Evolutionary conservation across 495 filamentous ascomycete genomes (phyloP).

Genomic region (Copromyces sp.): DNA sequence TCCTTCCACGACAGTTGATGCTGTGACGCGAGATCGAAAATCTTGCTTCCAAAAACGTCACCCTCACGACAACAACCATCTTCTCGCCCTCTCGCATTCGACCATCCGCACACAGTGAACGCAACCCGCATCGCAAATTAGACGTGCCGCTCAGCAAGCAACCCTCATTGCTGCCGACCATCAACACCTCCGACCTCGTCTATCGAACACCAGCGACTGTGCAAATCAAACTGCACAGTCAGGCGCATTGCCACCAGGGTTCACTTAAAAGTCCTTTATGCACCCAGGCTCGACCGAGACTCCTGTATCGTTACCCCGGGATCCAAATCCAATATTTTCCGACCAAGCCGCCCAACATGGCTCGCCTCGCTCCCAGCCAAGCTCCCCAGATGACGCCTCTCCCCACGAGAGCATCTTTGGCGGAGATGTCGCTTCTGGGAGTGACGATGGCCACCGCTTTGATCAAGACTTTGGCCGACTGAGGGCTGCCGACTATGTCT

Average conservation of each 20-base stretch:
- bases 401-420: constrained; percentile 16
- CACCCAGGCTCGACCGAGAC: constrained; percentile 65
- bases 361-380: constrained; percentile 43
- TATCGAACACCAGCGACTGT: constrained; percentile 20
- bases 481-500: constrained; percentile 22
- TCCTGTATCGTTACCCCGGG: constrained; percentile 22
- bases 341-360: constrained; percentile 62
- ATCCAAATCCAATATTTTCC: background rate
- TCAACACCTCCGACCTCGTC: background rate
- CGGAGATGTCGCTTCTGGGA: constrained; percentile 7
- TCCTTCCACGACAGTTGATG: background rate
- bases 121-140: background rate
- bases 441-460: constrained; percentile 24
- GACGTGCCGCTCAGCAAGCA: background rate
- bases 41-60: constrained; percentile 8
- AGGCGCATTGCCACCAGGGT: constrained; percentile 23
- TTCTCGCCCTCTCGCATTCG: background rate
- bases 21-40: background rate
- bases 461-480: constrained; percentile 31
- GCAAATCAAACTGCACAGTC: constrained; percentile 55
- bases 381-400: constrained; percentile 22
- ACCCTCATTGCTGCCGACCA: background rate
- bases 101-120: background rate
- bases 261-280: constrained; percentile 61
- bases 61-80: background rate